phyloP scores from a whole-genome alignment of 1,284 basidiomycete genomes.

The Fomitopsis palustris region DNA sequence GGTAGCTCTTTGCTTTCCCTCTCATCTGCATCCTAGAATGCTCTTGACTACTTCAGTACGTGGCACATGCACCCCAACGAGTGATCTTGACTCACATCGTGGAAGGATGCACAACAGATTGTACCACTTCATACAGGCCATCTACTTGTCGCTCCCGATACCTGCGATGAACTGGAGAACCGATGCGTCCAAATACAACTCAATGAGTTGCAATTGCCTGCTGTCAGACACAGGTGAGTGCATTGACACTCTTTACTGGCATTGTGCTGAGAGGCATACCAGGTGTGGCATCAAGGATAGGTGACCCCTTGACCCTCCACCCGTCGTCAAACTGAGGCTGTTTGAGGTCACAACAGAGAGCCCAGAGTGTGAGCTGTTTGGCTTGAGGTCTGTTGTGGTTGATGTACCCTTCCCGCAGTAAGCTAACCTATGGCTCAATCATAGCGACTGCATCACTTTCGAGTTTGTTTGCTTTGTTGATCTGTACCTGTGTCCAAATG shows the following conservation, averaged over 20 bases:
- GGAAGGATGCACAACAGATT: too few species aligned
- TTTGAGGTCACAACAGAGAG: neutral
- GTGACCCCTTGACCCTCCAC: constrained; percentile 1
- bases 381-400: neutral
- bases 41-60: too few species aligned
- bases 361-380: neutral
- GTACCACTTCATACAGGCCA: too few species aligned
- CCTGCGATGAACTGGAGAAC: neutral
- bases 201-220: neutral
- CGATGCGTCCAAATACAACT: neutral
- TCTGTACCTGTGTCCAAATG: neutral
- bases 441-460: neutral
- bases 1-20: too few species aligned
- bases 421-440: neutral
- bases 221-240: neutral
- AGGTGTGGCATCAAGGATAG: neutral
- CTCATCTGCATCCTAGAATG: too few species aligned
- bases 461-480: neutral
- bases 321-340: neutral
- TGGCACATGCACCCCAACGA: too few species aligned
- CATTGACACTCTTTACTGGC: neutral
- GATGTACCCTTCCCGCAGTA: neutral
- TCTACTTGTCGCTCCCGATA: too few species aligned
- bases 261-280: neutral
- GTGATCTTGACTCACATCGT: too few species aligned